Evolutionary conservation across 75 land plant species (phyloP).

Genomic region (Pinus tabuliformis): DNA sequence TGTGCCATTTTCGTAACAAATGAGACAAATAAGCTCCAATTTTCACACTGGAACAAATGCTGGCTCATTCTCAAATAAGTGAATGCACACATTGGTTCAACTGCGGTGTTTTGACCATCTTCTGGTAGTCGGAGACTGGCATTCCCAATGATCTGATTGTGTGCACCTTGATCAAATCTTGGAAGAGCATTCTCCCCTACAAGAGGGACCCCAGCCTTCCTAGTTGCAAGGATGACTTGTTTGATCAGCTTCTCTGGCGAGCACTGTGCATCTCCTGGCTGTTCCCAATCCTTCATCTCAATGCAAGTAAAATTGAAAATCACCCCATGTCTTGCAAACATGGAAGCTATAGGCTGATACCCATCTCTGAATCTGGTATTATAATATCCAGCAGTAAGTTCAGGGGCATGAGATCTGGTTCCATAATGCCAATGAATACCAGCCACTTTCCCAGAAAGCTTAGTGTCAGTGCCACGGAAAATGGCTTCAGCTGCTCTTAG

Average conservation of each 20-base stretch:
- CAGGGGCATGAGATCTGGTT: no score
- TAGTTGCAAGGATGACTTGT: slow-evolving; percentile 39
- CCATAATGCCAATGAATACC: no score
- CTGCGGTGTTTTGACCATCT: slow-evolving; percentile 16
- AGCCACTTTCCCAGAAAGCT: slow-evolving; percentile 67
- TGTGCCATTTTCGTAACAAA: slow-evolving; percentile 52
- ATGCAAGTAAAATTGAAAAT: slow-evolving; percentile 14
- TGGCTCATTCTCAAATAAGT: no score
- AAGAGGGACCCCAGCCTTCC: no score
- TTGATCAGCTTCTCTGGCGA: slow-evolving; percentile 32
- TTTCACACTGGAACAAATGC: background rate
- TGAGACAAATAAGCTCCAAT: slow-evolving; percentile 69
- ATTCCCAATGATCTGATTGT: no score
- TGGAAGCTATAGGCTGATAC: slow-evolving; percentile 62
- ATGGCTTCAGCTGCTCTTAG: no score
- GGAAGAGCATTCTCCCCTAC: no score
- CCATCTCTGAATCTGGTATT: slow-evolving; percentile 12
- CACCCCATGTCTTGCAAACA: slow-evolving; percentile 72
- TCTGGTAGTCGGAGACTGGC: slow-evolving; percentile 6
- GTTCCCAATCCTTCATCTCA: no score
- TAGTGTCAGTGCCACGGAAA: slow-evolving; percentile 23
- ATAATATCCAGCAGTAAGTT: no score
- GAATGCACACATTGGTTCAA: slow-evolving; percentile 29
- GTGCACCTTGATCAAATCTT: no score
- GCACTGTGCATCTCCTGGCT: no score